These are phyloP conservation scores for Huiozyma naganishii DNA, from an alignment of 805 yeast genomes.

Conservation along the genomic window DNA sequence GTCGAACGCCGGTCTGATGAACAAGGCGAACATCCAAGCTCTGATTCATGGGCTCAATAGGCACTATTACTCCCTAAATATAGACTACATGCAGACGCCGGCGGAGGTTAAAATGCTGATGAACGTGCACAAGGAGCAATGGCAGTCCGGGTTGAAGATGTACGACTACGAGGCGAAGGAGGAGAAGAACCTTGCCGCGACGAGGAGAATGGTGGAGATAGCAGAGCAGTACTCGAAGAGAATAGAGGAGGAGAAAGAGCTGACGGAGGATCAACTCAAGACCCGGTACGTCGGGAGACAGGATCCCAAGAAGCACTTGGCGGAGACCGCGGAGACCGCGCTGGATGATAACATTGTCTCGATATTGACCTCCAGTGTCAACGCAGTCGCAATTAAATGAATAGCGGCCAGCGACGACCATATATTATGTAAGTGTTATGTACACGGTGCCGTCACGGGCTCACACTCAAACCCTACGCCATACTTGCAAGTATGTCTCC, in stretches of 20 bases:
- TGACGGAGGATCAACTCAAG: conserved; percentile 78
- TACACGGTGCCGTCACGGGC: neutral
- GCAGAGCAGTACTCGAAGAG: conserved; percentile 84
- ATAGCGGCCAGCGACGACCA: neutral
- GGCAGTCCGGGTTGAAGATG: conserved; percentile 87
- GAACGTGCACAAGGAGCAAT: conserved; percentile 86
- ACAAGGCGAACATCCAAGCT: conserved; percentile 95
- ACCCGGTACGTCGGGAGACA: conserved; percentile 97
- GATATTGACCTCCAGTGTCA: conserved; percentile 78
- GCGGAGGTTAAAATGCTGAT: conserved; percentile 88
- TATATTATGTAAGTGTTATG: too few relatives aligned
- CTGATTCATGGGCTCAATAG: conserved; percentile 94
- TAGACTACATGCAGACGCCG: conserved; percentile 86
- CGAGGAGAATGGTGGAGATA: conserved; percentile 73
- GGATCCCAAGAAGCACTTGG: conserved; percentile 95
- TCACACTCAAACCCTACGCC: conserved; percentile 33
- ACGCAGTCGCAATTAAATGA: conserved; percentile 77
- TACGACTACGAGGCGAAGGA: conserved; percentile 71
- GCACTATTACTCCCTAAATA: conserved; percentile 89
- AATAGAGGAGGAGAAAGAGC: conserved; percentile 82
- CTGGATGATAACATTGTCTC: conserved; percentile 88
- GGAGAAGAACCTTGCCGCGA: conserved; percentile 58
- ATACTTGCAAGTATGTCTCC: conserved; percentile 57
- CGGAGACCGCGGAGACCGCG: conserved; percentile 74
- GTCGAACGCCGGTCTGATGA: conserved; percentile 86